Percentiles rank a stretch among this genome's conserved stretches.
These are phyloP conservation scores for Fusarium papillatum DNA, from an alignment of 2,329 filamentous ascomycete species.

Conservation along the genomic window DNA sequence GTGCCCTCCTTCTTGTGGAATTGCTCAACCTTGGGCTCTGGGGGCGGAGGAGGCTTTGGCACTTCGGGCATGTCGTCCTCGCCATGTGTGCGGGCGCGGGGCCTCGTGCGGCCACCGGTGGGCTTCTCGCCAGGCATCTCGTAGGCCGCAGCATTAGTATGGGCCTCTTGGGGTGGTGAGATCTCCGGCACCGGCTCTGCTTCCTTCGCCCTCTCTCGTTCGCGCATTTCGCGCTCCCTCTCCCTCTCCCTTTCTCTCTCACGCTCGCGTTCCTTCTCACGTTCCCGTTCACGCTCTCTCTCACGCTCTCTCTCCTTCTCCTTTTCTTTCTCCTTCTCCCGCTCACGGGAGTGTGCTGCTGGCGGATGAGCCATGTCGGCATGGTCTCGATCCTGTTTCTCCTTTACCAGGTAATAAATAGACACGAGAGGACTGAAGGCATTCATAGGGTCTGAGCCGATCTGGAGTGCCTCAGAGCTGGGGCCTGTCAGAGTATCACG, in stretches of 20 bases:
- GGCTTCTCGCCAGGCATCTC: constrained; percentile 92
- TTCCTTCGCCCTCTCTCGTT: constrained; percentile 52
- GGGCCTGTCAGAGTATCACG: constrained; percentile 87
- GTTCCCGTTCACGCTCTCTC: constrained; percentile 26
- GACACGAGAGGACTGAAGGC: constrained; percentile 94
- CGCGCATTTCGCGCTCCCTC: constrained; percentile 47
- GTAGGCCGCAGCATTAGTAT: constrained; percentile 88
- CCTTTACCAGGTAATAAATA: constrained; percentile 95
- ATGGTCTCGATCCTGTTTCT: constrained; percentile 89
- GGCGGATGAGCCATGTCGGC: constrained; percentile 56
- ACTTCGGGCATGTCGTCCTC: constrained; percentile 88
- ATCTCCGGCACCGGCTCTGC: constrained; percentile 77
- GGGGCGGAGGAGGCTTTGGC: constrained; percentile 52
- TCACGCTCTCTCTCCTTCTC: constrained; percentile 46
- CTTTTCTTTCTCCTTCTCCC: constrained; percentile 45
- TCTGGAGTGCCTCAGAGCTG: constrained; percentile 87
- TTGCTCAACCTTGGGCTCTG: constrained; percentile 70
- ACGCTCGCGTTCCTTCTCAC: constrained; percentile 42
- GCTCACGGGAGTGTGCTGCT: constrained; percentile 56
- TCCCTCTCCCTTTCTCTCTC: constrained; percentile 52
- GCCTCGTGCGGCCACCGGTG: constrained; percentile 85
- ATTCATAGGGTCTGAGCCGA: constrained; percentile 90
- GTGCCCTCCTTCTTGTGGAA: constrained; percentile 87
- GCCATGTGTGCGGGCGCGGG: constrained; percentile 91
- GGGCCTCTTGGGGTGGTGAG: constrained; percentile 84